Evolutionary conservation across 148 eudicot species (phyloP), one percentile per base, ranked within the genome.

Genomic region (Dysphania ambrosioides): DNA sequence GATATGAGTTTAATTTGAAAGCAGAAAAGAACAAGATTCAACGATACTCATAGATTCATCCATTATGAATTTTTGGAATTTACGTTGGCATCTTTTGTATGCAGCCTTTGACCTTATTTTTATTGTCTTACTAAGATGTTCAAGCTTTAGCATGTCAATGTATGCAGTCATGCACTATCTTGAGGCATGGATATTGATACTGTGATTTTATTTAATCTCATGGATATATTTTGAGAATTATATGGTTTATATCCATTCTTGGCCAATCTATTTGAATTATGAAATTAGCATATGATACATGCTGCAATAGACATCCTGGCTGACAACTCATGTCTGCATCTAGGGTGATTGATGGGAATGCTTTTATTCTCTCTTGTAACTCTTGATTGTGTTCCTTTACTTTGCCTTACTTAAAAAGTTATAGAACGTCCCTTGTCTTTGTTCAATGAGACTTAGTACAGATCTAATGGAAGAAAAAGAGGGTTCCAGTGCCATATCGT

Each of bases 401-500:
- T 15, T n/a, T 56, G n/a, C 29, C 73, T 49, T 67, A 2, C 53
- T 40, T 1, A 26, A 53, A 13, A 12, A 24, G 31, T 41, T 41
- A 8, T 41, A 1, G 6, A 67, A 66, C 13, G 8, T 40, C 2
- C 16, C 8, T 64, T 64, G 26, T 19, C 26, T 1, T 34, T 35
- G 15, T n/a, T 0, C 35, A 3, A 21, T 26, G 31, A 18, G 53
- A 36, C 7, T 8, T 8, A 36, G 2, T 13, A 59, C 63, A 47
- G 31, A 2, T 15, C 70, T 11, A 47, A 53, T 19, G 7, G 58
- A 53, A 47, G 58, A 40, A 64, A 74, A 64, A 74, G 31, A 36
- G 60, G 65, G 38, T 9, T 58, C 31, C 51, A 9, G n/a, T 55
- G 36, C 76, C 60, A 24, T 76, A 8, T 75, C 34, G 30, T 60